phyloP scores from a whole-genome alignment of 345 rosid genomes.

The Eucalyptus marginata region DNA sequence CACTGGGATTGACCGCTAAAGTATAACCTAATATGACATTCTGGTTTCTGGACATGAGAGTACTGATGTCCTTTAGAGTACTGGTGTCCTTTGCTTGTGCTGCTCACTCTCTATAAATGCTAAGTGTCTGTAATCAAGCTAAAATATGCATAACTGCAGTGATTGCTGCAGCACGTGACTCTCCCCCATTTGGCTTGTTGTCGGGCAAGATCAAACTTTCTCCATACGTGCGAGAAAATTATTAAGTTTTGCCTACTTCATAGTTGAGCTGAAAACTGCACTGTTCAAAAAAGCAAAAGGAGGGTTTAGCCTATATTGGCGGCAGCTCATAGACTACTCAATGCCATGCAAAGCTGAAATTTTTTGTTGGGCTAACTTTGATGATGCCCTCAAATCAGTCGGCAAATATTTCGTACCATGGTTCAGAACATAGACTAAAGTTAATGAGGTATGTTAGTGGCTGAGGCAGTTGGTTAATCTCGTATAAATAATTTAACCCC shows the following conservation, averaged over 20 bases:
- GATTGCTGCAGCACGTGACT: neutral
- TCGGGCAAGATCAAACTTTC: too few relatives aligned
- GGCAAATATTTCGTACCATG: neutral
- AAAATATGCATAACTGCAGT: neutral
- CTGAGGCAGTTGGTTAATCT: neutral
- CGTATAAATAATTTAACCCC: neutral
- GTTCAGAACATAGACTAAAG: neutral
- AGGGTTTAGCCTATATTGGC: neutral
- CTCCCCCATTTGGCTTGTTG: neutral
- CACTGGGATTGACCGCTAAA: neutral
- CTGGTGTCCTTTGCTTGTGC: neutral
- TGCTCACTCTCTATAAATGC: neutral
- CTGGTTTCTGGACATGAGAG: neutral
- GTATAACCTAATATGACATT: neutral
- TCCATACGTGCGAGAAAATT: neutral
- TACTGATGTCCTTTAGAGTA: neutral
- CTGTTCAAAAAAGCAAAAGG: neutral
- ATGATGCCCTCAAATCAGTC: neutral
- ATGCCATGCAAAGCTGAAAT: neutral
- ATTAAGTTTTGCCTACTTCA: neutral
- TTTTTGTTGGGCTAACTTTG: neutral
- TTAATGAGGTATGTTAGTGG: neutral
- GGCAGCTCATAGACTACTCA: neutral
- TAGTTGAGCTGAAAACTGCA: neutral
- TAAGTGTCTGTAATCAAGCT: neutral